Conservation (phyloP, 306 rosid genomes). For the Potentilla sterilis region DNA sequence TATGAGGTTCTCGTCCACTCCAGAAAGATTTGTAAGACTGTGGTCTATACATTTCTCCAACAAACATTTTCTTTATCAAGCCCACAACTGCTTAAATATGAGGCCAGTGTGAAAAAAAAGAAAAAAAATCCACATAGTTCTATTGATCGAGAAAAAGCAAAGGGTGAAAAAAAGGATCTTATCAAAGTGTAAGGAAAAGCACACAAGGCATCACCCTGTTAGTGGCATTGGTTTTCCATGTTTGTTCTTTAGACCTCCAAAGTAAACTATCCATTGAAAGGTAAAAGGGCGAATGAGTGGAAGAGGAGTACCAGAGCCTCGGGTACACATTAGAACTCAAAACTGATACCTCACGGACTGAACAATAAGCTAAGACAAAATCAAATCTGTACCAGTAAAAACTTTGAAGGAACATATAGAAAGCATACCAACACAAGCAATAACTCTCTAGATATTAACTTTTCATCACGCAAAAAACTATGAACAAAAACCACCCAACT, state of each 20-base stretch:
- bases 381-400: not conserved
- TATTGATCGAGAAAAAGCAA: not conserved
- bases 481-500: not conserved
- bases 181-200: slow-evolving; percentile 19
- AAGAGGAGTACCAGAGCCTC: not conserved
- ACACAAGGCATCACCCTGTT: slow-evolving; percentile 2
- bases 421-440: slow-evolving; percentile 2
- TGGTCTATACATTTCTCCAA: not conserved
- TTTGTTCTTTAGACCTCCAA: slow-evolving; percentile 11
- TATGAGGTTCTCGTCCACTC: not conserved
- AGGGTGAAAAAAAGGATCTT: slow-evolving; percentile 2
- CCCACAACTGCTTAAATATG: not conserved
- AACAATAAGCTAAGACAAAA: not conserved
- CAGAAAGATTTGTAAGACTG: not conserved
- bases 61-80: not conserved
- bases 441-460: not conserved
- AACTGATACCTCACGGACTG: not conserved
- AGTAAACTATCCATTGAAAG: slow-evolving; percentile 2
- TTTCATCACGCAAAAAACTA: not conserved
- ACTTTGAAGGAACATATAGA: not conserved
- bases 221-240: not conserved
- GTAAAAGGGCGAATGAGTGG: not conserved
- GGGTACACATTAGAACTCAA: not conserved
- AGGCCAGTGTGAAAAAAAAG: not conserved
- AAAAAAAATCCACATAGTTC: slow-evolving; percentile 9